Evolutionary conservation across 2,329 filamentous ascomycete genomes (phyloP).

Genomic region (Myriangium duriaei): DNA sequence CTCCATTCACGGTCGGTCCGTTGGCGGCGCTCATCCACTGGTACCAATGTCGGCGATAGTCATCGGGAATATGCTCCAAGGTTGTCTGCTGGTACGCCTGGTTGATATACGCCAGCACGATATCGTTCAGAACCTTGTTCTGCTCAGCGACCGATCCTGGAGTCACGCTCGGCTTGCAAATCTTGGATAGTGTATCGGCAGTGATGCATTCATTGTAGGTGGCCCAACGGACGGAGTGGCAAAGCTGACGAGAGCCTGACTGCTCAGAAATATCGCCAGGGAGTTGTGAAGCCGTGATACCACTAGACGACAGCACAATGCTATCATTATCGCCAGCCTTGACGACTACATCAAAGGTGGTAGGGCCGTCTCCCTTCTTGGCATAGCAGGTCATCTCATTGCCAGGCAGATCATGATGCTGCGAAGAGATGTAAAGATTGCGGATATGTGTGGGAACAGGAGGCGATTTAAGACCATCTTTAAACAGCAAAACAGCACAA

Average conservation of each 20-base stretch:
- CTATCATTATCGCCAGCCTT: background rate
- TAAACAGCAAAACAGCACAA: background rate
- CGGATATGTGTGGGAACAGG: background rate
- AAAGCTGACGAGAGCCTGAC: background rate
- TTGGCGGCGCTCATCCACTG: background rate
- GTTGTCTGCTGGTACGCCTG: background rate
- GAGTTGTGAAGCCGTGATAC: background rate
- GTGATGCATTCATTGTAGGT: background rate
- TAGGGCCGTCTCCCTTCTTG: background rate
- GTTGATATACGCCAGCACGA: background rate
- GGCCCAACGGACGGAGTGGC: background rate
- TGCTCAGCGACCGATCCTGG: background rate
- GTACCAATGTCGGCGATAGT: background rate
- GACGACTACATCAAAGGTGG: background rate
- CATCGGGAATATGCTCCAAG: background rate
- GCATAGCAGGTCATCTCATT: background rate
- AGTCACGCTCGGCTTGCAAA: background rate
- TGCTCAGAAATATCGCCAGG: background rate
- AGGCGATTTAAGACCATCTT: conserved; percentile 1
- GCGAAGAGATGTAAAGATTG: background rate
- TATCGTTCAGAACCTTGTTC: background rate
- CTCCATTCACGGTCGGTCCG: too few species aligned
- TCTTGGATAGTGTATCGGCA: background rate
- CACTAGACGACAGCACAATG: background rate
- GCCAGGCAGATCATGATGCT: conserved; percentile 1